Evolutionary conservation across 495 filamentous ascomycete species (phyloP), one percentile per base, ranked within the genome.

Genomic region (Pseudevernia furfuracea): DNA sequence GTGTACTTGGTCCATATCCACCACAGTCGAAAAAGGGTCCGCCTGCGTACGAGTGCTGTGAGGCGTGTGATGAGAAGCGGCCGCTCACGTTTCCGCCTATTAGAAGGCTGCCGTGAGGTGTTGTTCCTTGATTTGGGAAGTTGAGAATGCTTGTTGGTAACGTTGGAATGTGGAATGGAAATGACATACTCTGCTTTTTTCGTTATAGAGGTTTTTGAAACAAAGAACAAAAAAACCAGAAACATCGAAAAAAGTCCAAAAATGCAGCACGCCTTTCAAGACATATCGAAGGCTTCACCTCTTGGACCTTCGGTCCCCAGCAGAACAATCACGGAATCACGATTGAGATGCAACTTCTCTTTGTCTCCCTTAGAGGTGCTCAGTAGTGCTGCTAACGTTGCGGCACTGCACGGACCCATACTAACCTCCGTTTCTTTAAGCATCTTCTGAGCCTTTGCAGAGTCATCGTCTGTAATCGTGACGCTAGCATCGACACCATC

Each of bases 371-470:
- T 60, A 57, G 70, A 71, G 23, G 84, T 52, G 30, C 74, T 77
- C 25, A 74, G 74, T 58, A 90, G 69, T 12, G 84, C 87, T 58
- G 82, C 84, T 39, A 89, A 64, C 0, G 83, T 74, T 17, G 85
- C 84, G 19, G 82, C 82, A 41, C 87, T 86, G 70, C 87, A 89
- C 14, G 87, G 87, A 0, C 87, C 87, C 41, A 78, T 79, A n/a
- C 70, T 58, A 10, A 88, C 71, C 0, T 77, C 79, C 2, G 71
- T 67, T 0, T 64, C 57, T 12, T 76, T 67, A 9, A 90, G 73
- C 59, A 81, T 75, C 63, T 77, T 61, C 34, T 83, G 74, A 1
- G 83, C 84, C 0, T 68, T 6, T 61, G 88, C 84, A 12, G 77
- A 77, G 62, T 88, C 83, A 28, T 69, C 60, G 59, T 87, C 86